Evolutionary conservation across 139 green algal genomes (phyloP).

Genomic region (Chloropicon primus): DNA sequence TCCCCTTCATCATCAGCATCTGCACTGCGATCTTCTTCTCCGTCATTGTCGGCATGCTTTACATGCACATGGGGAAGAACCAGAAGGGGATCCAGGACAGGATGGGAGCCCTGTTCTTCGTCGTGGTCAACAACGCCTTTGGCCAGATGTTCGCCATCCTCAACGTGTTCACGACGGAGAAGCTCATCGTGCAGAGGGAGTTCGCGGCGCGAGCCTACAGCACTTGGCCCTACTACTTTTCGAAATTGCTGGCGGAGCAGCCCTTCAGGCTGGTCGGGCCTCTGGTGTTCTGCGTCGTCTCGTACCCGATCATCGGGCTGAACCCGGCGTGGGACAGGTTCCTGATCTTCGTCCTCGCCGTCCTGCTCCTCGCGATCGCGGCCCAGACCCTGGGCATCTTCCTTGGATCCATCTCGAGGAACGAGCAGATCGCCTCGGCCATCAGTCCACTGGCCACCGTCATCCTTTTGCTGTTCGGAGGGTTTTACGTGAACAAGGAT

Average conservation of each 20-base stretch:
- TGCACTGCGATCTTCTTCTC: conserved; percentile 16
- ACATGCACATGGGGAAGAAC: conserved; percentile 20
- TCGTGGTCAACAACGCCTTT: not conserved
- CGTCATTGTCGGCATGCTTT: conserved; percentile 29
- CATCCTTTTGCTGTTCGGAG: not conserved
- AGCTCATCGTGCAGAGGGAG: not conserved
- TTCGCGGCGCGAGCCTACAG: not conserved
- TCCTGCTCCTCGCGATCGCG: not conserved
- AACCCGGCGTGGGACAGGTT: not conserved
- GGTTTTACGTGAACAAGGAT: not conserved
- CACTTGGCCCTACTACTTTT: not conserved
- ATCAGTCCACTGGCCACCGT: not conserved
- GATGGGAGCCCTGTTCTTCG: conserved; percentile 37
- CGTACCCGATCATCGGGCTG: not conserved
- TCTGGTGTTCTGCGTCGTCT: not conserved
- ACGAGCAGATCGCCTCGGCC: not conserved
- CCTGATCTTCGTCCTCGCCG: not conserved
- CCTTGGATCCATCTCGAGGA: not conserved
- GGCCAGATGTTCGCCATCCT: not conserved
- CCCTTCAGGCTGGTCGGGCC: not conserved
- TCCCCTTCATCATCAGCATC: conserved; percentile 11
- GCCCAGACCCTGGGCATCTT: not conserved
- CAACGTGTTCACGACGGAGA: not conserved
- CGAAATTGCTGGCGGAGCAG: not conserved
- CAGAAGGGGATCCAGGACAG: conserved; percentile 49